These are phyloP conservation scores for Pestalotiopsis sp. DNA, from an alignment of 2,329 filamentous ascomycete genomes.

Conservation along the genomic window DNA sequence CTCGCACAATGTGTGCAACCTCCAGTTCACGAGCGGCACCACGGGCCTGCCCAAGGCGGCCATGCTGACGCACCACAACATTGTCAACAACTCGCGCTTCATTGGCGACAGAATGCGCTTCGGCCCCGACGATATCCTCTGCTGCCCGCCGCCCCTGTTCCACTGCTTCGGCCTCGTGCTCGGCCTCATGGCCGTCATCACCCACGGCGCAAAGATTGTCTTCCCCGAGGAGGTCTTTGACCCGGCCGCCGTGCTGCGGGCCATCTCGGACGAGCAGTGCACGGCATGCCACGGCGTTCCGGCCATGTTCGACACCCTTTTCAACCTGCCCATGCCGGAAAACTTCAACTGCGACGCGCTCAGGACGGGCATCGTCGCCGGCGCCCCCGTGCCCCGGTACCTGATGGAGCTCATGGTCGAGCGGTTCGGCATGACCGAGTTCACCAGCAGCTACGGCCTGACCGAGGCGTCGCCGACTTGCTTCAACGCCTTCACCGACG, in stretches of 20 bases:
- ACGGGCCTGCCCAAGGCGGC: slow-evolving; percentile 74
- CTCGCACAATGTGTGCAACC: slow-evolving; percentile 70
- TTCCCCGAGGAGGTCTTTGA: slow-evolving; percentile 78
- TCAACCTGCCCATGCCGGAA: slow-evolving; percentile 44
- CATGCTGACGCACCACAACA: slow-evolving; percentile 71
- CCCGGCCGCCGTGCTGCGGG: slow-evolving; percentile 64
- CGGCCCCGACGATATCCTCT: slow-evolving; percentile 67
- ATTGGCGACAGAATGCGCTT: slow-evolving; percentile 76
- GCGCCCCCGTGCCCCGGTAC: slow-evolving; percentile 74
- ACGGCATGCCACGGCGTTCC: slow-evolving; percentile 82
- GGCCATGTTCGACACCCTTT: slow-evolving; percentile 77
- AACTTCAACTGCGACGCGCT: slow-evolving; percentile 54
- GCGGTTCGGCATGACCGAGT: slow-evolving; percentile 75
- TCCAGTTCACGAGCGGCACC: slow-evolving; percentile 77
- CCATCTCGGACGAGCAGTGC: slow-evolving; percentile 67
- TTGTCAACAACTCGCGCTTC: slow-evolving; percentile 69
- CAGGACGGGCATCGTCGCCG: slow-evolving; percentile 78
- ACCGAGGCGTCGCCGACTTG: slow-evolving; percentile 81
- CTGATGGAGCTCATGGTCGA: slow-evolving; percentile 74
- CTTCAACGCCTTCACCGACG: slow-evolving; percentile 78
- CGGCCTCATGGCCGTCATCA: slow-evolving; percentile 71
- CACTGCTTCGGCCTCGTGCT: slow-evolving; percentile 85
- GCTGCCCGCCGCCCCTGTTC: slow-evolving; percentile 82
- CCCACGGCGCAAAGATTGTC: slow-evolving; percentile 75
- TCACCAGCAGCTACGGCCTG: slow-evolving; percentile 71